phyloP scores from a whole-genome alignment of 75 land plant genomes.

The Cryptomeria japonica region DNA sequence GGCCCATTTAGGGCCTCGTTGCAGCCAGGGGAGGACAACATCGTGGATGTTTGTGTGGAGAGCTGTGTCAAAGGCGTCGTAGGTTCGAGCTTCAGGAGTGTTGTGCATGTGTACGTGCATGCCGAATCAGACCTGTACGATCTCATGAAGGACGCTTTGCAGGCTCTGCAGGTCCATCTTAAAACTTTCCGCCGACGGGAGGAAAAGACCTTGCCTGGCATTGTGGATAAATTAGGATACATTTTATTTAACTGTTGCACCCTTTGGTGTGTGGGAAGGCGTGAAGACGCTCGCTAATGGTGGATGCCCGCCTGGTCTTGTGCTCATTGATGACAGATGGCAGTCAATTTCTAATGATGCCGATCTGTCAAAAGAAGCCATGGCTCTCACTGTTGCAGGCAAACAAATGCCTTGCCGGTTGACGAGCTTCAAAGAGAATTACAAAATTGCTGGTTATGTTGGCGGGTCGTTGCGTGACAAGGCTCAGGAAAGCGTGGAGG shows the following conservation, averaged over 20 bases:
- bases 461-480: background rate
- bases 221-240: constrained; percentile 77
- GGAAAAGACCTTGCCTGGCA: constrained; percentile 61
- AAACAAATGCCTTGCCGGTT: constrained; percentile 78
- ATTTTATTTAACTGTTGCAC: constrained; percentile 63
- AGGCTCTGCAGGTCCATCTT: constrained; percentile 44
- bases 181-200: constrained; percentile 62
- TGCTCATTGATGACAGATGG: constrained; percentile 86
- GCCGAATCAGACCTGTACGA: constrained; percentile 58
- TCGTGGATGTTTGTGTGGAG: constrained; percentile 66
- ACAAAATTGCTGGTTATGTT: constrained; percentile 56
- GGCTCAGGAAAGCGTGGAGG: background rate
- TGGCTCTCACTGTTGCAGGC: constrained; percentile 52
- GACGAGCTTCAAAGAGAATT: constrained; percentile 55
- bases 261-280: constrained; percentile 61
- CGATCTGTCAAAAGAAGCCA: constrained; percentile 49
- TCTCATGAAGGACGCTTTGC: constrained; percentile 62
- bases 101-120: constrained; percentile 61
- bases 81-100: constrained; percentile 29
- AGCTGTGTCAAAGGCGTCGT: constrained; percentile 49
- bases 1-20: constrained; percentile 68
- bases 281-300: constrained; percentile 52
- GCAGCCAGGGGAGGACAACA: constrained; percentile 51
- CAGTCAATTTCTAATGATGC: constrained; percentile 64
- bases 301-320: constrained; percentile 69